Base-by-base conservation (phyloP, 2,329 filamentous ascomycete species). In the Cadophora gregata region DNA sequence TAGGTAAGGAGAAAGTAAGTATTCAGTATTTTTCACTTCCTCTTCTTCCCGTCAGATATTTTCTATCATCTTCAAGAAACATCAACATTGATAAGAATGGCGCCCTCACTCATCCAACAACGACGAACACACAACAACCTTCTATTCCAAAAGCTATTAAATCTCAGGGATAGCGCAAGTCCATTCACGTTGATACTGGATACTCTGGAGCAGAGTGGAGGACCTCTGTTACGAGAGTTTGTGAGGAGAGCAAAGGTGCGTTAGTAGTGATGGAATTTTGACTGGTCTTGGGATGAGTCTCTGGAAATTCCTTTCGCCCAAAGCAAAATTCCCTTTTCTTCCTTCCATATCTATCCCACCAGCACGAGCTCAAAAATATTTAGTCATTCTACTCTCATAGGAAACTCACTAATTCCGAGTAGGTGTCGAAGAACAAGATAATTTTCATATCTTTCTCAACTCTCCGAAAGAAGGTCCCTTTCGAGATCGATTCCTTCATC, bases 111-210 rank as follows among this genome's bases (percentile, higher is more conserved):
- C n/a, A 80, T 85, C 53, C 81, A 85, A 56, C 92, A 97, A 75
- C 85, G 91, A 33, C 87, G 93, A 70, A 94, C 93, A 24, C 93
- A 97, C 79, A 94, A 93, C 77, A 81, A 96, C 25, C 86, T 97
- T 2, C 83, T 97, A 2, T 88, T 97, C 64, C 92, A 93, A 70
- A 94, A 93, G 76, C 82, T 97, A 1, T 83, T 97, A 70, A 92
- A 89, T 75, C 82, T 93, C 64, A 86, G 93, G 69, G 91, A 96
- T 78, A 88, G 88, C 65, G 88, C 91, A 16, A 97, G 93, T 59
- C 95, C 95, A 2, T 88, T 98, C 75, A 97, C 94, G 0, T 82
- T 98, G 29, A 80, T 97, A 3, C 83, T 97, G 65, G 95, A 98
- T 78, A 92, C 85, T 38, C 83, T 97, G 33, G 93, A 97, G 80